These are phyloP conservation scores for Penicillium glabrum DNA, from an alignment of 2,329 filamentous ascomycete species.

Conservation along the genomic window DNA sequence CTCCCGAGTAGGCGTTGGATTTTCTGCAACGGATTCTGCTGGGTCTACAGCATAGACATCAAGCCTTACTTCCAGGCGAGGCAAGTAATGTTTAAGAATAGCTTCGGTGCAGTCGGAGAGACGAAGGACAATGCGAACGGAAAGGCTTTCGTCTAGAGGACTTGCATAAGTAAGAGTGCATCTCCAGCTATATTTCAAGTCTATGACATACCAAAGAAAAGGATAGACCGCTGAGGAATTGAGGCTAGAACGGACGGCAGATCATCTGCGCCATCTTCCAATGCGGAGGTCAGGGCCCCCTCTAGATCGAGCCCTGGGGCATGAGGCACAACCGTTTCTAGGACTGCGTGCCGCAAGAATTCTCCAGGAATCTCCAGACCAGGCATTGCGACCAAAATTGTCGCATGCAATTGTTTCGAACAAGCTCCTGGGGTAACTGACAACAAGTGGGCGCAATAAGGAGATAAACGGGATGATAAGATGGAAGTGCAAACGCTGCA, in stretches of 20 bases:
- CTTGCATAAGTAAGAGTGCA: neutral
- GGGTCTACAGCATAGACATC: constrained; percentile 49
- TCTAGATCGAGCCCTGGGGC: constrained; percentile 40
- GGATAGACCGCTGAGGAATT: constrained; percentile 50
- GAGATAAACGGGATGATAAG: constrained; percentile 18
- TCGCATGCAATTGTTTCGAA: constrained; percentile 24
- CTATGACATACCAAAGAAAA: constrained; percentile 51
- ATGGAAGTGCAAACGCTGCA: constrained; percentile 28
- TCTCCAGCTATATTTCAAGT: neutral
- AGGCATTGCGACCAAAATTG: constrained; percentile 31
- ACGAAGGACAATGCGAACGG: constrained; percentile 52
- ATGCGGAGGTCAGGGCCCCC: constrained; percentile 43
- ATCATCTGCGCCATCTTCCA: constrained; percentile 47
- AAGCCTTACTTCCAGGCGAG: constrained; percentile 50
- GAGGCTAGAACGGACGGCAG: constrained; percentile 47
- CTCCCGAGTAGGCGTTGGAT: constrained; percentile 37
- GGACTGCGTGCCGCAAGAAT: constrained; percentile 43
- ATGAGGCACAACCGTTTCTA: constrained; percentile 47
- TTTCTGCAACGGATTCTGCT: constrained; percentile 43
- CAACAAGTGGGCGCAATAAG: constrained; percentile 1
- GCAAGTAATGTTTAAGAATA: constrained; percentile 49
- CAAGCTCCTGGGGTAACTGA: constrained; percentile 2
- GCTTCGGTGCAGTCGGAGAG: constrained; percentile 51
- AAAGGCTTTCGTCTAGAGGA: constrained; percentile 54
- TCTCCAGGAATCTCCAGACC: constrained; percentile 38